Conservation (phyloP, 192 early-diverging fungal species). For the Coemansia sp. region DNA sequence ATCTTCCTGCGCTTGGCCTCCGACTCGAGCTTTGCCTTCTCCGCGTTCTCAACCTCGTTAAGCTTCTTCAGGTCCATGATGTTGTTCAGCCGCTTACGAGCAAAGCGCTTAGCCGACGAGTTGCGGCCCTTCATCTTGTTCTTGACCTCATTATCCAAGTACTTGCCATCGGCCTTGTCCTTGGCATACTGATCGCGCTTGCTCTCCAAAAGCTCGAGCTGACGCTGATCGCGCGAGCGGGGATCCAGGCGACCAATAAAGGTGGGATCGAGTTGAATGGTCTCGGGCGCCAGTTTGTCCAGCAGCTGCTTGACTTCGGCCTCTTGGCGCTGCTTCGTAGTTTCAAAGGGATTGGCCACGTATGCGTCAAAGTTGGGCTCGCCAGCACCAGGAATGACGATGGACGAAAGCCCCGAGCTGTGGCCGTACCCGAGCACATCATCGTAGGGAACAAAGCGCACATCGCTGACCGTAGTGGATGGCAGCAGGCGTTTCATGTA, state of each 20-base stretch:
- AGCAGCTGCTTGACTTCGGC: conserved; percentile 84
- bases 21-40: conserved; percentile 23
- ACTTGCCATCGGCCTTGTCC: conserved; percentile 29
- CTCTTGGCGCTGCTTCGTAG: conserved; percentile 85
- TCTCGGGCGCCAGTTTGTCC: conserved; percentile 95
- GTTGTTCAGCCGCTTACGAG: conserved; percentile 81
- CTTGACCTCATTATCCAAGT: conserved; percentile 38
- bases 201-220: conserved; percentile 13
- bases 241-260: conserved; percentile 82
- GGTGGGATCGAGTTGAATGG: conserved; percentile 84
- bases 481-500: conserved; percentile 86
- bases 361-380: conserved; percentile 97
- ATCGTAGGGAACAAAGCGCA: conserved; percentile 93
- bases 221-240: conserved; percentile 41
- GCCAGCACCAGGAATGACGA: conserved; percentile 92
- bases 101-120: conserved; percentile 74
- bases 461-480: conserved; percentile 53
- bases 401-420: conserved; percentile 70
- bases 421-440: conserved; percentile 92
- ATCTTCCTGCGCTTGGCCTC: conserved; percentile 22
- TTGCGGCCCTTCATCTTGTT: conserved; percentile 55
- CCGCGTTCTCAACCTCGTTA: conserved; percentile 33
- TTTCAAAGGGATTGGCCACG: conserved; percentile 93
- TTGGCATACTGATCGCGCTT: conserved; percentile 16
- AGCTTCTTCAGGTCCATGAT: conserved; percentile 72